Evolutionary conservation across 805 yeast species (phyloP).

Genomic region (Starmerella davenportii): DNA sequence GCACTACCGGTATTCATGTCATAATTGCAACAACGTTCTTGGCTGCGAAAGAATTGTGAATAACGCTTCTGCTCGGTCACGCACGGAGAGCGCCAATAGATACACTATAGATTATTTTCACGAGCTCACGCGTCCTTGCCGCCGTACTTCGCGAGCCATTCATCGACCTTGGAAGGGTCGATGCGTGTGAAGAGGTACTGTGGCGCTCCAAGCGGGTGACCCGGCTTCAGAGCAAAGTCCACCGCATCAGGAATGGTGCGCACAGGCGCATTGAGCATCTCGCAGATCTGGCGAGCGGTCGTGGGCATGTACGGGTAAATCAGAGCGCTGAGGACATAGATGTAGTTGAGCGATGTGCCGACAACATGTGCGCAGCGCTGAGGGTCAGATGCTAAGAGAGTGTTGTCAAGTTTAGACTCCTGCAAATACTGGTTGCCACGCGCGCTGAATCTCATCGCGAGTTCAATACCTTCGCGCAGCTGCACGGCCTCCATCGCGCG

Average conservation of each 20-base stretch:
- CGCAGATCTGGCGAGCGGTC: constrained; percentile 47
- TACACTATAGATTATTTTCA: too few species aligned
- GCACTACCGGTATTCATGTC: too few species aligned
- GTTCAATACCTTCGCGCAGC: constrained; percentile 74
- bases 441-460: constrained; percentile 77
- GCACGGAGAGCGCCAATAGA: too few species aligned
- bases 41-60: too few species aligned
- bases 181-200: constrained; percentile 83
- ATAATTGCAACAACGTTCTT: too few species aligned
- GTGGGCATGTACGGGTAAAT: constrained; percentile 84
- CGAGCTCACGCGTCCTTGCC: too few species aligned
- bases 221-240: constrained; percentile 47
- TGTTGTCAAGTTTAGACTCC: constrained; percentile 86
- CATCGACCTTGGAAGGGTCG: constrained; percentile 71
- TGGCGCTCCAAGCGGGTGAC: constrained; percentile 80
- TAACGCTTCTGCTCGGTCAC: too few species aligned
- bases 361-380: constrained; percentile 79
- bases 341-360: constrained; percentile 74
- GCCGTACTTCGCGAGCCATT: constrained; percentile 75
- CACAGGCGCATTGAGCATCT: constrained; percentile 68
- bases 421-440: constrained; percentile 92
- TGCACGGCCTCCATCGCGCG: constrained; percentile 52
- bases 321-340: constrained; percentile 68
- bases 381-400: constrained; percentile 56
- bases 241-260: constrained; percentile 63